phyloP scores from a whole-genome alignment of 1,139 yeast genomes.

The Magnusiomyces suaveolens region DNA sequence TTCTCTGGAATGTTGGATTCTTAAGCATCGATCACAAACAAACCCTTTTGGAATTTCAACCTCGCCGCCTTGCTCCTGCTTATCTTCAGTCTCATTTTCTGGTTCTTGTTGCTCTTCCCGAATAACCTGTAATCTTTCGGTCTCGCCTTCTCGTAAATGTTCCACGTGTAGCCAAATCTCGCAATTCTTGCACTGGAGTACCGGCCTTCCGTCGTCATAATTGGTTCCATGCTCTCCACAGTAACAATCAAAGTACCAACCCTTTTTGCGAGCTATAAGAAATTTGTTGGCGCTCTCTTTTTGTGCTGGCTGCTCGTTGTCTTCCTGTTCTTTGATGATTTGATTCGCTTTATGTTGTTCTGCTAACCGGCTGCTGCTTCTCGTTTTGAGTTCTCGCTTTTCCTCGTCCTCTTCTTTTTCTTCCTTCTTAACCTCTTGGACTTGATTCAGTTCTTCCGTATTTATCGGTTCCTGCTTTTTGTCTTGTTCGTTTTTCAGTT shows the following conservation, averaged over 20 bases:
- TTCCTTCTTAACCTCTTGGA: background rate
- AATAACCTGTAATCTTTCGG: constrained; percentile 1
- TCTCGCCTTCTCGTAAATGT: constrained; percentile 23
- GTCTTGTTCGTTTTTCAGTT: constrained; percentile 7
- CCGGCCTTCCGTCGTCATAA: constrained; percentile 34
- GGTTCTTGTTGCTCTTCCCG: constrained; percentile 2
- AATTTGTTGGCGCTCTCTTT: background rate
- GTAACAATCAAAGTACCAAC: constrained; percentile 36
- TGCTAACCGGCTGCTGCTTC: constrained; percentile 4
- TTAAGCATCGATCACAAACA: constrained; percentile 13
- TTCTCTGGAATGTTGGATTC: background rate
- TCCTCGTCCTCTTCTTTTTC: background rate
- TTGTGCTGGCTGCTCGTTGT: background rate
- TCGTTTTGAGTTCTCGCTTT: background rate
- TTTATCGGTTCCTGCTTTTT: constrained; percentile 4
- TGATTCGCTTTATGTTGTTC: background rate
- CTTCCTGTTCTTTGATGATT: background rate
- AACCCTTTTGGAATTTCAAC: constrained; percentile 4
- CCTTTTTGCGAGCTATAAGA: constrained; percentile 14
- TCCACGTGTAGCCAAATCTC: constrained; percentile 37
- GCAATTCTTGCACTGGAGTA: constrained; percentile 35
- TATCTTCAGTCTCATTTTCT: background rate
- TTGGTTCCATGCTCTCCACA: constrained; percentile 36
- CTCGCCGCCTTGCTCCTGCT: background rate
- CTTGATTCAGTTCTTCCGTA: constrained; percentile 1